These are phyloP conservation scores for Globisporangium viniferum DNA, from an alignment of 352 stramenopile species.

Conservation along the genomic window DNA sequence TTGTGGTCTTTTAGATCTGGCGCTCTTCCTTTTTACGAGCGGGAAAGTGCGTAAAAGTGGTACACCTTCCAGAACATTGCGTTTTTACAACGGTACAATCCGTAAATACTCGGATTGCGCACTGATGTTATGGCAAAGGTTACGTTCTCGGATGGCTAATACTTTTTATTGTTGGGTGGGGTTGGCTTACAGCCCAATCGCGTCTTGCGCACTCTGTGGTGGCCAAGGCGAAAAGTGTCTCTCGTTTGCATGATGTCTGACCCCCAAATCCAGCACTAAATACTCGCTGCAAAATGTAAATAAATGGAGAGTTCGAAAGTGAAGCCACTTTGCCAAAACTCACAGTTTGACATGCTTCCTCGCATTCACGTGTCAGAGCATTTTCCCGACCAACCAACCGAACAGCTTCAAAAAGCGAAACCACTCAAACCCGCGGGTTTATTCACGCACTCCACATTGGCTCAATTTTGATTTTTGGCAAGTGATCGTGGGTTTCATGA, in stretches of 20 bases:
- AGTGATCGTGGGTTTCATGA: neutral
- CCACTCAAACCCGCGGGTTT: neutral
- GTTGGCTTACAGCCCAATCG: neutral
- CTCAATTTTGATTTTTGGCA: neutral
- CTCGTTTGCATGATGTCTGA: neutral
- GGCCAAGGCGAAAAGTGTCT: neutral
- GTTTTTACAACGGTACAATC: conserved; percentile 13
- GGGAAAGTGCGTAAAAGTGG: conserved; percentile 8
- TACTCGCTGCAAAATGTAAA: neutral
- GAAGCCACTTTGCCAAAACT: neutral
- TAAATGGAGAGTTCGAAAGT: neutral
- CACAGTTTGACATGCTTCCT: too few species aligned
- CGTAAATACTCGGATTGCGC: neutral
- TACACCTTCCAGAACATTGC: conserved; percentile 10
- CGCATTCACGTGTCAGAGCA: neutral
- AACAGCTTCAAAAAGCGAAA: neutral
- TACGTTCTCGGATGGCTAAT: neutral
- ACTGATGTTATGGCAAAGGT: conserved; percentile 10
- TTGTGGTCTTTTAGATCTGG: conserved; percentile 6
- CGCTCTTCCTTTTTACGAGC: conserved; percentile 4
- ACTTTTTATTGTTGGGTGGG: neutral
- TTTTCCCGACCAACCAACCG: neutral
- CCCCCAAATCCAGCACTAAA: neutral
- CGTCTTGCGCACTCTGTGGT: neutral
- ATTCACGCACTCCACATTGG: neutral